These are phyloP conservation scores for Knufia petricola DNA, from an alignment of 2,329 filamentous ascomycete genomes.

Conservation along the genomic window DNA sequence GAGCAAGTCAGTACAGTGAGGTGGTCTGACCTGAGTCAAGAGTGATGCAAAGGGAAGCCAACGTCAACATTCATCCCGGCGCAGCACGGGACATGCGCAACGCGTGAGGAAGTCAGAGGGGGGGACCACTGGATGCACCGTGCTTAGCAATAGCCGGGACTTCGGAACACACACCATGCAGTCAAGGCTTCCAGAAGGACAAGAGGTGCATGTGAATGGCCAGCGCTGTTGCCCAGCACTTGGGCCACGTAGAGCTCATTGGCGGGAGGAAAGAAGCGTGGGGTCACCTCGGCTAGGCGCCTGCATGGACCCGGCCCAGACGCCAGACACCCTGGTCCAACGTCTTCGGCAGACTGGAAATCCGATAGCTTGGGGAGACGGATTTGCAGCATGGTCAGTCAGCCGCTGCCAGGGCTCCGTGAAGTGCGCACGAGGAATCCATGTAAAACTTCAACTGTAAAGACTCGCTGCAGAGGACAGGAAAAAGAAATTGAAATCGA, in stretches of 20 bases:
- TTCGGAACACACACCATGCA: background rate
- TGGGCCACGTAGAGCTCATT: background rate
- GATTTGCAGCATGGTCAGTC: no score
- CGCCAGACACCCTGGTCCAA: no score
- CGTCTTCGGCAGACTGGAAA: no score
- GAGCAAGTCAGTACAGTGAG: background rate
- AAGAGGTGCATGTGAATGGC: background rate
- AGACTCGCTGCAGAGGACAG: no score
- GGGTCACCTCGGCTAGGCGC: background rate
- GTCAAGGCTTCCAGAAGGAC: background rate
- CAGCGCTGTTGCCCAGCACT: background rate
- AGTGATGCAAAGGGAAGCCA: background rate
- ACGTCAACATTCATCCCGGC: no score
- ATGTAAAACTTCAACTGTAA: no score
- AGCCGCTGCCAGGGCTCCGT: no score
- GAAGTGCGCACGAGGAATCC: no score
- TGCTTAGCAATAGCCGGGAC: background rate
- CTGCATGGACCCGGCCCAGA: no score
- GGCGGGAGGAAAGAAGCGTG: background rate
- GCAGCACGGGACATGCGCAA: background rate
- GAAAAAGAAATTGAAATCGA: no score
- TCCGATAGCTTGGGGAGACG: no score
- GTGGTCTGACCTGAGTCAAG: background rate
- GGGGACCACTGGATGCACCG: background rate
- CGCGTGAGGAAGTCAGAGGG: background rate